These are phyloP conservation scores for Eucalyptus coolabah DNA, from an alignment of 345 rosid genomes.

Conservation along the genomic window DNA sequence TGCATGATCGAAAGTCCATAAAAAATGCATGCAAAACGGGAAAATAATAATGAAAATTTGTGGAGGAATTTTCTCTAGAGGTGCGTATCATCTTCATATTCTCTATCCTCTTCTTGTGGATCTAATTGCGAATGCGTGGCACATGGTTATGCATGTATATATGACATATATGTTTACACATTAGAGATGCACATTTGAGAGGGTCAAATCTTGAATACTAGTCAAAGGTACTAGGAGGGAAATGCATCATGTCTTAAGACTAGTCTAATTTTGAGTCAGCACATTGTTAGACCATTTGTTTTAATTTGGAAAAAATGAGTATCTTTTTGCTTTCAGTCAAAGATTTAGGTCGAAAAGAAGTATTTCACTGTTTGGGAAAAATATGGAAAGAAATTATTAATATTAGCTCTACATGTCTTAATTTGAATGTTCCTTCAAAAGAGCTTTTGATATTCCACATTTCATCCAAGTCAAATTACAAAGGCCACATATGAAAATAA, in stretches of 20 bases:
- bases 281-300: not conserved
- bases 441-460: not conserved
- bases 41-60: not conserved
- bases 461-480: not conserved
- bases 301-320: not conserved
- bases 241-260: not conserved
- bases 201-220: not conserved
- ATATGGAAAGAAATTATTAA: not conserved
- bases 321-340: not conserved
- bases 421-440: not conserved
- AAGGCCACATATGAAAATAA: not conserved
- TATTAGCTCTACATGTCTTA: not conserved
- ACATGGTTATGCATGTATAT: not conserved
- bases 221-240: not conserved
- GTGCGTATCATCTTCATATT: not conserved
- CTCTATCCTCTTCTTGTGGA: not conserved
- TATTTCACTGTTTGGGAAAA: not conserved
- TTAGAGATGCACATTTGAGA: too few relatives aligned
- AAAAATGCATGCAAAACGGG: not conserved
- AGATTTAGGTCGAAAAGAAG: not conserved
- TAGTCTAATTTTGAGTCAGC: not conserved
- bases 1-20: not conserved
- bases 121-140: not conserved
- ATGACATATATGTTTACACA: too few relatives aligned
- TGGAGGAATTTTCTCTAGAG: not conserved